Evolutionary conservation across 108 stramenopile species (phyloP).

Genomic region (Cyclotella cryptica): DNA sequence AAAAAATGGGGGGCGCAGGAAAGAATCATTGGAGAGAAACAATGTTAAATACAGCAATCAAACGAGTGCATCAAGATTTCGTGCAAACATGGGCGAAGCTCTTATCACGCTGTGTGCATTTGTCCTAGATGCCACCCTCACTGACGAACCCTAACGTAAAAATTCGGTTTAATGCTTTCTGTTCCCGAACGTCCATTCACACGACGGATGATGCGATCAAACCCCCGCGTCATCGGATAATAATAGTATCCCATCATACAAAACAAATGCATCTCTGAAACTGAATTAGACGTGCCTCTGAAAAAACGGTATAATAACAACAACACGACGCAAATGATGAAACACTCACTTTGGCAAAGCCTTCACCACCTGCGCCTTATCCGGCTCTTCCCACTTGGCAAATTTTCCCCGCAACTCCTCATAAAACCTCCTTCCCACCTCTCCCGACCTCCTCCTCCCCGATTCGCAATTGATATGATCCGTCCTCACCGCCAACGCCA

Average conservation of each 20-base stretch:
- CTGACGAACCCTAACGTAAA: too few species aligned
- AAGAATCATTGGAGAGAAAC: not conserved
- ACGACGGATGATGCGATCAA: too few species aligned
- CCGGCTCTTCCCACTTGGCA: conserved; percentile 93
- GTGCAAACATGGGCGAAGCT: too few species aligned
- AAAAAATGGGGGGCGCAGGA: not conserved
- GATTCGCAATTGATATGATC: conserved; percentile 84
- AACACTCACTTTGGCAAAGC: conserved; percentile 94
- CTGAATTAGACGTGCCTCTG: conserved; percentile 23
- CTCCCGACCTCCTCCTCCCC: conserved; percentile 57
- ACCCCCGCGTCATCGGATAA: not conserved
- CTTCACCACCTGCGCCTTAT: conserved; percentile 89
- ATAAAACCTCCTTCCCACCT: conserved; percentile 63
- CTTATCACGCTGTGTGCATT: too few species aligned
- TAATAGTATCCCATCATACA: not conserved
- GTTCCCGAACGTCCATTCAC: too few species aligned
- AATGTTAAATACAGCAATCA: not conserved
- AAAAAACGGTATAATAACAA: not conserved
- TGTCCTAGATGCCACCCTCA: too few species aligned
- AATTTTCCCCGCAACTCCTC: conserved; percentile 81
- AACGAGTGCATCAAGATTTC: not conserved
- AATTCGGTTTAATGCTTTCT: too few species aligned
- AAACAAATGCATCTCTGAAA: conserved; percentile 15
- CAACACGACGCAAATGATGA: not conserved
- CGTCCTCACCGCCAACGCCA: conserved; percentile 77